These are phyloP conservation scores for Tuber brumale DNA, from an alignment of 495 filamentous ascomycete genomes.

Conservation along the genomic window DNA sequence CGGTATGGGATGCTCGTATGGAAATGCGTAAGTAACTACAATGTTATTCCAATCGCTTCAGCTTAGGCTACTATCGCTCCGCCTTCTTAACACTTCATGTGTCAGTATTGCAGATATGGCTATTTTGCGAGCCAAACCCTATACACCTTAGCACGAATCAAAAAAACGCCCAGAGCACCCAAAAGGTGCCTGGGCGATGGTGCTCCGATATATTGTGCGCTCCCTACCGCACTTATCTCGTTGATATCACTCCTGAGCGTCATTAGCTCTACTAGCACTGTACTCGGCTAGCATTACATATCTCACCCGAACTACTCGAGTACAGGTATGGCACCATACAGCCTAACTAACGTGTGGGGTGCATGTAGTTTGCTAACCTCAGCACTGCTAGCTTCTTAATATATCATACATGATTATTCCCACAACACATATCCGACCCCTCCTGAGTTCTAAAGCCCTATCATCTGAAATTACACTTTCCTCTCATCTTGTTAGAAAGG, in stretches of 20 bases:
- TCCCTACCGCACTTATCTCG: neutral
- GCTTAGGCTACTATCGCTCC: neutral
- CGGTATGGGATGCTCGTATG: neutral
- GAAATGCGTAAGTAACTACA: neutral
- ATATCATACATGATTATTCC: constrained; percentile 4
- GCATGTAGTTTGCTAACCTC: neutral
- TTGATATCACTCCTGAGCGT: neutral
- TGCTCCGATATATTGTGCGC: neutral
- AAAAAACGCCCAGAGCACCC: neutral
- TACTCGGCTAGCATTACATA: neutral
- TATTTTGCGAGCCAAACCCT: neutral
- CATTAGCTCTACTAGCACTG: neutral
- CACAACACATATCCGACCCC: neutral
- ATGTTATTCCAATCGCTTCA: neutral
- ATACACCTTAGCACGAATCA: neutral
- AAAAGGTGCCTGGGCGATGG: neutral
- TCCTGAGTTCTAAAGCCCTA: neutral
- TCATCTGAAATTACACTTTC: neutral
- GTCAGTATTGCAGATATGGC: neutral
- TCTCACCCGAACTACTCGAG: neutral
- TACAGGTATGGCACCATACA: neutral
- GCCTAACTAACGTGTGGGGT: neutral
- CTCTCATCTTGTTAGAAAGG: neutral
- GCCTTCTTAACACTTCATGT: neutral
- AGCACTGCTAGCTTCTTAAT: constrained; percentile 4